phyloP scores from a whole-genome alignment of 495 filamentous ascomycete species.

The Paragyromitra xinjiangensis region DNA sequence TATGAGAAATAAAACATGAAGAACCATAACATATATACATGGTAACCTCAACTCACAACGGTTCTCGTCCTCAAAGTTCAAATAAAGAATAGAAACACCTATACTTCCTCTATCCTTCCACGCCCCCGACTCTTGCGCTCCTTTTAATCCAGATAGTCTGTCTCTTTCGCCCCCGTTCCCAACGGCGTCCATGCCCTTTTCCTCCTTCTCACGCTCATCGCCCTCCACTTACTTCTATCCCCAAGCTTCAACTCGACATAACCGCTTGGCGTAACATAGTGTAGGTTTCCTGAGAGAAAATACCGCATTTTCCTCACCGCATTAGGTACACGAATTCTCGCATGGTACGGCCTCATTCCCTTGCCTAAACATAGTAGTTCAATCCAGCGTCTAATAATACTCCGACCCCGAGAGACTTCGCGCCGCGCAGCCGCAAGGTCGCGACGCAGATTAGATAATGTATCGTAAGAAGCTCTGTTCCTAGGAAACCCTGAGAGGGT shows the following conservation, averaged over 20 bases:
- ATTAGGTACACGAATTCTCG: conserved; percentile 49
- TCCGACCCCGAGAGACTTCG: conserved; percentile 40
- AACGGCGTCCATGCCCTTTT: conserved; percentile 47
- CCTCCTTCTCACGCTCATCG: conserved; percentile 43
- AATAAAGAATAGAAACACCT: conserved; percentile 10
- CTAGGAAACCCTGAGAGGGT: neutral
- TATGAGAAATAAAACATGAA: conserved; percentile 7
- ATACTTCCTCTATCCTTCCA: neutral
- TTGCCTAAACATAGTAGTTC: conserved; percentile 52
- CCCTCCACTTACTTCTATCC: conserved; percentile 35
- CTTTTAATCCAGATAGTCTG: conserved; percentile 51
- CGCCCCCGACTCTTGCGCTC: neutral
- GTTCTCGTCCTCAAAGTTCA: neutral
- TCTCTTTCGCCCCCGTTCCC: conserved; percentile 49
- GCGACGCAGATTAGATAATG: neutral
- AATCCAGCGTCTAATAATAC: conserved; percentile 55
- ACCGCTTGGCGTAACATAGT: conserved; percentile 53
- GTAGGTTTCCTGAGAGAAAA: conserved; percentile 53
- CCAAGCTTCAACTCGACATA: conserved; percentile 47
- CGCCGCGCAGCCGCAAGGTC: conserved; percentile 32
- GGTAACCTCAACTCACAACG: neutral
- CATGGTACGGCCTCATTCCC: conserved; percentile 37
- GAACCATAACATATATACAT: conserved; percentile 3
- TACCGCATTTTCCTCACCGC: conserved; percentile 54
- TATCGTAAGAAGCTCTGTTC: neutral